Evolutionary conservation across 164 flowering plant species (phyloP).

Genomic region (Vitis riparia): DNA sequence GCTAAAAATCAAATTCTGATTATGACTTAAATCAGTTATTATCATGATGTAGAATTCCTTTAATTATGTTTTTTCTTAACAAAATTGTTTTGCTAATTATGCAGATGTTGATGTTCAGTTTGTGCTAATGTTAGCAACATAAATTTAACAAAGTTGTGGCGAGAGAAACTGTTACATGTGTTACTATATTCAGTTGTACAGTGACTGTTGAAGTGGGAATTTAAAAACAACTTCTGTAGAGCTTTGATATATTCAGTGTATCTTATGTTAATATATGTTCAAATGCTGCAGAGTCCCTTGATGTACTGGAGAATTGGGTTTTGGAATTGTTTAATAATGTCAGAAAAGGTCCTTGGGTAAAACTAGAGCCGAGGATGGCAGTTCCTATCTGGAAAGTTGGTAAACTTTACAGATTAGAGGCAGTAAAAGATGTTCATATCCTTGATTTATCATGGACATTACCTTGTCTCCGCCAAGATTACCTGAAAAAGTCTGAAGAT

Average conservation of each 20-base stretch:
- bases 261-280: conserved; percentile 5
- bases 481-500: conserved; percentile 89
- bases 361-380: conserved; percentile 31
- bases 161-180: too few species aligned
- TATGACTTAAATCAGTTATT: too few species aligned
- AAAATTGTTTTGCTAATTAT: too few species aligned
- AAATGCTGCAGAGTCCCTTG: conserved; percentile 75
- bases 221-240: neutral
- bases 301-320: conserved; percentile 84
- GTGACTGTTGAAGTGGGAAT: too few species aligned
- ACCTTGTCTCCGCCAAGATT: conserved; percentile 78
- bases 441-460: conserved; percentile 89
- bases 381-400: conserved; percentile 79
- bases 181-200: too few species aligned
- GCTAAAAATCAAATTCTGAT: too few species aligned
- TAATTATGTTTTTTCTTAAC: too few species aligned
- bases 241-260: neutral
- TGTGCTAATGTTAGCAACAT: too few species aligned
- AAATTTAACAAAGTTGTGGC: too few species aligned
- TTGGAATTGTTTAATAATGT: conserved; percentile 64
- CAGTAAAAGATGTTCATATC: conserved; percentile 88
- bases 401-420: conserved; percentile 77
- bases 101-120: too few species aligned
- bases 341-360: conserved; percentile 43
- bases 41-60: too few species aligned